Evolutionary conservation across 1,139 yeast genomes (phyloP), one percentile per base, ranked within the genome.

Genomic region (Diutina pseudorugosa): DNA sequence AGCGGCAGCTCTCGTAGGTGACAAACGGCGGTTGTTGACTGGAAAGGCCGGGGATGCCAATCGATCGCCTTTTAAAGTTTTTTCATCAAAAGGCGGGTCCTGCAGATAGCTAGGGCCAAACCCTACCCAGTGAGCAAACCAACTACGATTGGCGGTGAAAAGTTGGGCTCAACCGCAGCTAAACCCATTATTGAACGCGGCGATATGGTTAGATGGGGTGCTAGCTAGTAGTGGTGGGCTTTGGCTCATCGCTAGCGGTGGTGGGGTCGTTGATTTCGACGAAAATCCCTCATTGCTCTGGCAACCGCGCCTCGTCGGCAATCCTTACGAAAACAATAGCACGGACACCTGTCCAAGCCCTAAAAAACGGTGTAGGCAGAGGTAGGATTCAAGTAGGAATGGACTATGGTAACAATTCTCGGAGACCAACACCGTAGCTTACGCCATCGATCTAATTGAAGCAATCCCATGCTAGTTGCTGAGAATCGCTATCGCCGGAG

Each of bases 1-100:
- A 68, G 75, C 76, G 76, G 76, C 76, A 72, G 75, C 76, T 72
- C 76, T 71, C 76, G 76, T 72, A 8, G 42, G 16, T 33, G 42
- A 30, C 36, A 9, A 9, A 11, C n/a, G 36, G 36, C 5, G 12
- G 36, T 11, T 30, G 25, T 30, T 30, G 36, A 30, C 36, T 30
- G 36, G 11, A 30, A 30, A 30, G n/a, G 36, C n/a, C 36, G 36
- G 36, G 36, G 36, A 30, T 30, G 36, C 36, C 36, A 11, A 7
- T 14, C n/a, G 36, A 14, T 14, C 36, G 36, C 36, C 36, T 30
- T 30, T 30, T 30, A 30, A 30, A 30, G 36, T 30, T 30, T 30
- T 30, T 30, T 30, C 36, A 30, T 14, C n/a, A 30, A 23, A 23
- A 23, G 25, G 36, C 36, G 36, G n/a, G 36, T 14, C 36, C 36